Base-by-base conservation (phyloP, 345 rosid genomes). In the Salix udensis region DNA sequence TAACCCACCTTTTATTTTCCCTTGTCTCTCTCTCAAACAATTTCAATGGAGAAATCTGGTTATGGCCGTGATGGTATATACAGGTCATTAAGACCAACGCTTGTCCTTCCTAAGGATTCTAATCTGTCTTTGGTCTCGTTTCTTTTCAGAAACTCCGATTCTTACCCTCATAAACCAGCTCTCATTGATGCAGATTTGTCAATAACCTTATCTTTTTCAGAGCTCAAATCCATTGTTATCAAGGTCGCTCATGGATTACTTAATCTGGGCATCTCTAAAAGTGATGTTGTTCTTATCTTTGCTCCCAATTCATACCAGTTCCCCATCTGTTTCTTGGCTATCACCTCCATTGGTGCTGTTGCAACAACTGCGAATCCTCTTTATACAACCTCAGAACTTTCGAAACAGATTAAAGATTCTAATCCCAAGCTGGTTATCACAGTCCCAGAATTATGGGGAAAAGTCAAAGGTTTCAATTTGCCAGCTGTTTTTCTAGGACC, bases 11-110 rank as follows among this genome's bases (percentile, higher is more conserved):
- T 19, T 53, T 19, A 3, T 2, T 6, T 19, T 53, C 21, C 60
- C 60, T 53, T 19, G 7, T 2, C 18, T 53, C 23, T 53, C 10
- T 53, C 60, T 53, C 11, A 53, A 53, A 6, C 60, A 19, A 53
- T 58, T 36, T 36, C 37, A 36, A 36, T 93, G 97, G 97, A 91
- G 85, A 93, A 75, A 86, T 93, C 96, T 77, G 91, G 96, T 66
- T 93, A 87, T n/a, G 93, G 96, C 68, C 84, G 93, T 70, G 97
- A 93, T 78, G 92, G 93, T 1, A 82, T 91, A 21, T 91, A 81
- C 92, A 76, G 97, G 74, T 90, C 97, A 21, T 86, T 90, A 31
- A 86, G 94, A 70, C 94, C 94, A 0, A 78, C 81, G 0, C 65
- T 91, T 15, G 46, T 77, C 67, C 86, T 93, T 9, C 97, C 94